A percentile compares a stretch with the other conserved stretches of the same genome.
Evolutionary conservation across 2,329 filamentous ascomycete genomes (phyloP).

Genomic region (Zasmidium citrigriseum): DNA sequence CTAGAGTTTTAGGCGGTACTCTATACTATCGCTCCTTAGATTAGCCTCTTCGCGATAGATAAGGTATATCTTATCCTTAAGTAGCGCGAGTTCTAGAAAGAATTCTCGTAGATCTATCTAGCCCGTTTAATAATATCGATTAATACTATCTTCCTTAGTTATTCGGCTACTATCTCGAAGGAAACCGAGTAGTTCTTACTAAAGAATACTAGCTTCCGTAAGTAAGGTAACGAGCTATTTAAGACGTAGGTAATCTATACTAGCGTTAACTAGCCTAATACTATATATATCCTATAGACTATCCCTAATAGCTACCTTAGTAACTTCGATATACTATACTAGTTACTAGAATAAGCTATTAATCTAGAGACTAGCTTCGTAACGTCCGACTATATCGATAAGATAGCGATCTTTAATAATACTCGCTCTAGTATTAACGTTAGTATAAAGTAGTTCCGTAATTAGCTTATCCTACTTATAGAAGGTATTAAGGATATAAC

Average conservation of each 20-base stretch:
- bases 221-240: not conserved
- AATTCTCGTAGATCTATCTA: not conserved
- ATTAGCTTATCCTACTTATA: not conserved
- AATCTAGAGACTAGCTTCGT: not conserved
- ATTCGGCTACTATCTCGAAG: not conserved
- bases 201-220: not conserved
- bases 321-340: not conserved
- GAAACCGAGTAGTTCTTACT: not conserved
- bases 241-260: slow-evolving; percentile 1
- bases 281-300: not conserved
- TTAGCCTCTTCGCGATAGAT: too few species aligned
- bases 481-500: not conserved
- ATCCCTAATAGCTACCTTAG: not conserved
- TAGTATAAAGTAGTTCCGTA: not conserved
- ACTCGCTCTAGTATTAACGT: not conserved
- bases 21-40: not conserved
- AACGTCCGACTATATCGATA: not conserved
- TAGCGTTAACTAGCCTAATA: not conserved
- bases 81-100: too few species aligned
- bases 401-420: not conserved
- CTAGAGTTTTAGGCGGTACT: not conserved
- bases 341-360: not conserved
- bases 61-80: not conserved
- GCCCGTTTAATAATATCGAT: not conserved
- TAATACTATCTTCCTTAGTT: not conserved